Evolutionary conservation across 2,329 filamentous ascomycete species (phyloP).

Genomic region (Botrytis pseudocinerea): DNA sequence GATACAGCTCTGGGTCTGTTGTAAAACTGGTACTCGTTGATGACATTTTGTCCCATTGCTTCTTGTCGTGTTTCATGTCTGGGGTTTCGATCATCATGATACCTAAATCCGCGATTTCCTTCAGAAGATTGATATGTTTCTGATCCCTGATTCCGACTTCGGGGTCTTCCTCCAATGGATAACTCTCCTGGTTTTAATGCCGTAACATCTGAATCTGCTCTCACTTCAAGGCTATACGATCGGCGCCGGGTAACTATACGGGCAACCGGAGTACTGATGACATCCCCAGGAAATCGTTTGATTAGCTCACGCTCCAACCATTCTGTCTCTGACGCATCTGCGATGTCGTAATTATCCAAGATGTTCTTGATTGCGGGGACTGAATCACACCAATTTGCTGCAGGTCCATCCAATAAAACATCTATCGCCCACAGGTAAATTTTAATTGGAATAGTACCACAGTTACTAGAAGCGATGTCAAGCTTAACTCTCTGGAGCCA

Average conservation of each 20-base stretch:
- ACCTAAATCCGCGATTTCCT: background rate
- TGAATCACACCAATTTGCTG: constrained; percentile 13
- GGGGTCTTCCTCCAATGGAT: background rate
- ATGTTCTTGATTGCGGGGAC: background rate
- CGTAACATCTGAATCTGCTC: background rate
- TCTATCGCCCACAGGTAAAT: constrained; percentile 1
- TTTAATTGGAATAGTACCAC: background rate
- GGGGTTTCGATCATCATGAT: background rate
- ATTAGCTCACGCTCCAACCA: constrained; percentile 16
- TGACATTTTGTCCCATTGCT: background rate
- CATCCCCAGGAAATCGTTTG: constrained; percentile 1
- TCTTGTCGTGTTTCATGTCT: background rate
- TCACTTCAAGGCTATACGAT: background rate
- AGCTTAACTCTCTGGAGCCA: constrained; percentile 5
- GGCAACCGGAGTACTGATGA: background rate
- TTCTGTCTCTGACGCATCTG: background rate
- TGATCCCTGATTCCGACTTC: background rate
- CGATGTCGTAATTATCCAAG: constrained; percentile 9
- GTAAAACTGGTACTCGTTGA: background rate
- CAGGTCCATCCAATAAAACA: constrained; percentile 3
- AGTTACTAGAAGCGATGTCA: background rate
- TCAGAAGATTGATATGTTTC: background rate
- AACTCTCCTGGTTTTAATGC: background rate
- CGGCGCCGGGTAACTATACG: background rate
- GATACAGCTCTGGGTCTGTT: background rate